Base-by-base conservation (phyloP, 345 rosid genomes). In the Combretum micranthum region DNA sequence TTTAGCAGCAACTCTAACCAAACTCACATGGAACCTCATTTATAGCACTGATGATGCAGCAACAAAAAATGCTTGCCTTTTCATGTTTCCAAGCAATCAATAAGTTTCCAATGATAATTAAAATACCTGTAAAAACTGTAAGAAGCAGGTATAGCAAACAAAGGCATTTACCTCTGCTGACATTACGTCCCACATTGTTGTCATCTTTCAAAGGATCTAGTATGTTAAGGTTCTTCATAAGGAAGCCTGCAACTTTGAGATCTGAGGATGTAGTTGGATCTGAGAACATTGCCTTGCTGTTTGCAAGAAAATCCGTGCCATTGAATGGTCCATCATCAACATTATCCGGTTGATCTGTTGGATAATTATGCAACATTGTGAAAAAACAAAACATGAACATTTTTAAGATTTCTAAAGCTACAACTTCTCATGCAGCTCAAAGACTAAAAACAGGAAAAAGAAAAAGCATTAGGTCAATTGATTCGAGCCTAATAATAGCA, bases 161-260 rank as follows among this genome's bases (percentile, higher is more conserved):
- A 47, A 61, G 15, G 18, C 22, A 47, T 61, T 57, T 80, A 87
- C 99, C 97, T 86, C 72, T 72, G 66, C 83, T 80, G 54, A 93
- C 91, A 67, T 97, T 86, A 52, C 87, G 94, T 15, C 97, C 97
- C 12, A 92, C 83, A 78, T 92, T 92, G 76, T 92, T 93, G 73
- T 69, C 79, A 60, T 72, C 81, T 63, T 76, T 86, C 52, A 89
- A 61, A 63, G 99, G 97, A 82, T 89, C 99, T 55, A 93, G 50
- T 53, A 93, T 83, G 73, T 86, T 93, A 47, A 93, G 70, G 72
- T 79, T 75, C 77, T 77, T 89, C 52, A 68, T 57, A 57, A 75
- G 79, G 64, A 89, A 93, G 32, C 52, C 74, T 42, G 55, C 53
- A 57, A 73, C 67, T 22, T 68, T 63, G 47, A 59, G 58, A 68